Evolutionary conservation across 2,329 filamentous ascomycete species (phyloP).

Genomic region (Byssochlamys sp.): DNA sequence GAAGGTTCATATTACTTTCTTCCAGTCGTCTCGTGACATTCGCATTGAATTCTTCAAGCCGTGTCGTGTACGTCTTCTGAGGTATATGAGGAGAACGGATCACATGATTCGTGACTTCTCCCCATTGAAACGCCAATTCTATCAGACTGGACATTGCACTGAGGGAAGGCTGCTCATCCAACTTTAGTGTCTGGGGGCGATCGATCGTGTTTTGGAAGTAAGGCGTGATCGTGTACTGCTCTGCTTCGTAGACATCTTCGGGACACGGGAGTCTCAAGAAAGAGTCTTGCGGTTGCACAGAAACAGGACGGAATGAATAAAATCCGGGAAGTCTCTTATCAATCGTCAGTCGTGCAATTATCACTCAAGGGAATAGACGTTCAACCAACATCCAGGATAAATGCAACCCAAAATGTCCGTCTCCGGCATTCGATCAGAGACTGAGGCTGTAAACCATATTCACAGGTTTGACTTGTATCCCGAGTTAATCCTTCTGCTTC

Average conservation of each 20-base stretch:
- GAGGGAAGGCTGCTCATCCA: constrained; percentile 30
- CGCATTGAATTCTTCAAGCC: constrained; percentile 45
- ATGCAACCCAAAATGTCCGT: constrained; percentile 63
- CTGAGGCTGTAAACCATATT: constrained; percentile 49
- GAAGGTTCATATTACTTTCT: constrained; percentile 51
- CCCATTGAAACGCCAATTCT: constrained; percentile 57
- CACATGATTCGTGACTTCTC: constrained; percentile 52
- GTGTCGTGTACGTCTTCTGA: constrained; percentile 32
- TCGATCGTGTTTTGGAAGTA: constrained; percentile 50
- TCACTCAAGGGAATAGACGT: constrained; percentile 9
- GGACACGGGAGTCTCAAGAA: constrained; percentile 58
- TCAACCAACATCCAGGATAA: constrained; percentile 53
- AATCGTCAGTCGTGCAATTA: constrained; percentile 7
- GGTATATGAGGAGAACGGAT: constrained; percentile 43
- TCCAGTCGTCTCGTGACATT: constrained; percentile 44
- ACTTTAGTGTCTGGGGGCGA: constrained; percentile 23
- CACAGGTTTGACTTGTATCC: constrained; percentile 38
- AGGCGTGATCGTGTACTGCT: constrained; percentile 48
- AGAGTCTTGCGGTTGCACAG: constrained; percentile 55
- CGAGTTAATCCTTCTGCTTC: constrained; percentile 46
- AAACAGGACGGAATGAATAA: constrained; percentile 44
- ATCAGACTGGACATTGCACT: constrained; percentile 53
- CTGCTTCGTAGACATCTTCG: constrained; percentile 52
- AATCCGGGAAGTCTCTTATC: constrained; percentile 50
- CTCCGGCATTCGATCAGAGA: constrained; percentile 58